Evolutionary conservation across 305 asterid genomes (phyloP), one percentile per base, ranked within the genome.

Genomic region (Fraxinus paxiana): DNA sequence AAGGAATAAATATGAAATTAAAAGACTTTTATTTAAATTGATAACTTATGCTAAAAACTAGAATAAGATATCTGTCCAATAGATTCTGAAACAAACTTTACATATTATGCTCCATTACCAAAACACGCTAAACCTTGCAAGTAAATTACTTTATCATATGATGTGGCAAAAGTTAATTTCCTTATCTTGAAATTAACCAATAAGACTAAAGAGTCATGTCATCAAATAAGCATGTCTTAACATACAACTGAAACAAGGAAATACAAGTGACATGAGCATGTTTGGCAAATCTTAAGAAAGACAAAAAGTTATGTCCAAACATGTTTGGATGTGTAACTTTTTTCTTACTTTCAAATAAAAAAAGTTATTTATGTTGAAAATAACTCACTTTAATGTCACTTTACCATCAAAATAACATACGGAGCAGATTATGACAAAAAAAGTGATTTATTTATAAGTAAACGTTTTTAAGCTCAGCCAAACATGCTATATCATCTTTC

Each of bases 401-500:
- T 43, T 43, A 33, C 18, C 6, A 48, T 15, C 5, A 43, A 15
- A 28, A 65, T 38, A 35, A 78, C 46, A 56, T 34, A 37, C 1
- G 48, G 26, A 72, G 24, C 65, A 41, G 26, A 2, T 24, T 56
- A 18, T 56, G 3, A 56, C 24, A 12, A 17, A 56, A 5, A 59
- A 22, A 22, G 24, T 59, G 10, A 59, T 56, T 20, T 59, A 17
- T 54, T 51, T 54, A 17, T 51, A 54, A 54, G 3, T 51, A n/a
- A 4, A 51, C 24, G 2, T 51, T 17, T 17, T 15, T 35, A 73
- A 30, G 26, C 38, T 2, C 74, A 22, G 30, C 6, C 28, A 82
- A 56, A 38, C 26, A 84, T 12, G 48, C 54, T 61, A 73, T 22
- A 24, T 56, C 46, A 76, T 43, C 71, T 71, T 31, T 82, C 73